Evolutionary conservation across 2,329 filamentous ascomycete species (phyloP).

Genomic region (Hypomyces rosellus): DNA sequence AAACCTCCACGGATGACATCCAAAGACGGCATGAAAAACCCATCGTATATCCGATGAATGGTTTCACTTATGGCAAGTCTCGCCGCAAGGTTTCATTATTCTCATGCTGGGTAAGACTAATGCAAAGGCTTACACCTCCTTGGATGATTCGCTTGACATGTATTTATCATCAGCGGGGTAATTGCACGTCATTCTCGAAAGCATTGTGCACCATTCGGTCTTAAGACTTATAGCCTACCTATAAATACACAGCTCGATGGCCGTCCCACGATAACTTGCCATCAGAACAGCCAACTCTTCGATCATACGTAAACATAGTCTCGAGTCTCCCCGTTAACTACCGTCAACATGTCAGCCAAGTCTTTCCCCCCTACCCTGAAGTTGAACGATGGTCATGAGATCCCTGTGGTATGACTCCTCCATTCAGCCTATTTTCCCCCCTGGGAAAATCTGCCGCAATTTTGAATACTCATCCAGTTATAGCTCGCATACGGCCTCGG

Average conservation of each 20-base stretch:
- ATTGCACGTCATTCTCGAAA: slow-evolving; percentile 9
- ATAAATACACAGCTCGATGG: slow-evolving; percentile 1
- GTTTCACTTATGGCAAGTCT: too few species aligned
- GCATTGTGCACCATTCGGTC: neutral
- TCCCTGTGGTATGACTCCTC: slow-evolving; percentile 53
- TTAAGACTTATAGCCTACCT: slow-evolving; percentile 2
- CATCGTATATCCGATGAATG: too few species aligned
- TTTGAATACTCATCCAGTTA: neutral
- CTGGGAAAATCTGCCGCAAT: neutral
- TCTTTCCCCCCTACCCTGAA: slow-evolving; percentile 39
- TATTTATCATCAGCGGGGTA: slow-evolving; percentile 8
- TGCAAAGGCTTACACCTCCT: neutral
- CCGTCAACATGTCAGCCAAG: slow-evolving; percentile 23
- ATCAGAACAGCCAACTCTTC: slow-evolving; percentile 22
- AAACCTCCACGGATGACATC: too few species aligned
- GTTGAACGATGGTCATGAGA: slow-evolving; percentile 66
- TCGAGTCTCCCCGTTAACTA: too few species aligned
- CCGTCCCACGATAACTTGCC: neutral
- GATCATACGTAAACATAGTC: too few species aligned
- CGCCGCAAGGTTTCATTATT: too few species aligned
- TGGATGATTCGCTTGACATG: neutral
- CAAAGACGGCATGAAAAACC: too few species aligned
- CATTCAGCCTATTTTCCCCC: neutral
- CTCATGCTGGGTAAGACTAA: neutral
- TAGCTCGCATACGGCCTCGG: slow-evolving; percentile 68